phyloP scores from a whole-genome alignment of 1,284 basidiomycete genomes.

The Athelia psychrophila region DNA sequence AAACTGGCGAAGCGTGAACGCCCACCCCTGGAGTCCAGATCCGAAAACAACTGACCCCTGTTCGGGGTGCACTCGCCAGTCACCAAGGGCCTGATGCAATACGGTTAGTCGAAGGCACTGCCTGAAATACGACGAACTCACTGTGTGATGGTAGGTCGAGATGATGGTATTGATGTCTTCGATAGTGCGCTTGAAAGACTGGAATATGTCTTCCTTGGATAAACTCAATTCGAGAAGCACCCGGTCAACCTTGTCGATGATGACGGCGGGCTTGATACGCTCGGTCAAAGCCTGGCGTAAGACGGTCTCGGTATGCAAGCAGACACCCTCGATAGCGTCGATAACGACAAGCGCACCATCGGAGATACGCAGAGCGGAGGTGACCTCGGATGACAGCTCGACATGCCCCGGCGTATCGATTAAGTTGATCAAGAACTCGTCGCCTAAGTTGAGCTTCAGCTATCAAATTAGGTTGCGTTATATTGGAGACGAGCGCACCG shows the following conservation, averaged over 20 bases:
- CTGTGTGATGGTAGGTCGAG: conserved; percentile 94
- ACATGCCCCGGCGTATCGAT: conserved; percentile 99
- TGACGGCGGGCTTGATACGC: conserved; percentile 99
- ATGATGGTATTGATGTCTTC: conserved; percentile 99
- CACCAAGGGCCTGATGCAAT: conserved; percentile 62
- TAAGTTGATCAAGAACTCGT: conserved; percentile 99
- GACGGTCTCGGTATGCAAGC: conserved; percentile 99
- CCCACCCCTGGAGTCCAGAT: conserved; percentile 99
- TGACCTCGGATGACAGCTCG: conserved; percentile 99
- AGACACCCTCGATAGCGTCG: conserved; percentile 99
- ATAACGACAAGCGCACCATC: conserved; percentile 99
- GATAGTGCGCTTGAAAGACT: conserved; percentile 97
- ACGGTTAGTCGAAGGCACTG: too few species aligned
- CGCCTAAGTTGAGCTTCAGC: conserved; percentile 50
- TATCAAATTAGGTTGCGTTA: conserved; percentile 2
- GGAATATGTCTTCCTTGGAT: conserved; percentile 95
- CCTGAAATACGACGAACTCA: conserved; percentile 18
- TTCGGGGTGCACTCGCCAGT: conserved; percentile 99
- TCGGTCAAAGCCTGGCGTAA: conserved; percentile 96
- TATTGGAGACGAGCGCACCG: conserved; percentile 48
- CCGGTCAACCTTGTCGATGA: conserved; percentile 99
- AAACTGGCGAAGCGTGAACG: conserved; percentile 98
- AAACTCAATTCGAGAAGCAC: conserved; percentile 99
- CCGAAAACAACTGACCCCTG: conserved; percentile 98
- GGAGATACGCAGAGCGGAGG: conserved; percentile 98